phyloP scores from a whole-genome alignment of 495 filamentous ascomycete species.

The Talaromyces stipitatus region DNA sequence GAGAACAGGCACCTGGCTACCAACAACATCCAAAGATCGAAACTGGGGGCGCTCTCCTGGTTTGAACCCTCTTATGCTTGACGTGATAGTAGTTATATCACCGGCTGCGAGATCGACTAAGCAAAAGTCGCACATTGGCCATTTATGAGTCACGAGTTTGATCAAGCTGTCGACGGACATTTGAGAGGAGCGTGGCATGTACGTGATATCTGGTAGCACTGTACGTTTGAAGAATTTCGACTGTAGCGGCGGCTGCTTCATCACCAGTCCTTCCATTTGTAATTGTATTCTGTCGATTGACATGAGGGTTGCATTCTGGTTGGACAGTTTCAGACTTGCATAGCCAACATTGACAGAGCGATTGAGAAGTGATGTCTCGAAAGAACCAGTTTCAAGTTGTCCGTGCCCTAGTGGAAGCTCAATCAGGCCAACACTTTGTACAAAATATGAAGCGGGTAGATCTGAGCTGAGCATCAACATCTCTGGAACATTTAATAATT shows the following conservation, averaged over 20 bases:
- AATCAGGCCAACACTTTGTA: constrained; percentile 4
- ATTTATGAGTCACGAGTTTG: constrained; percentile 15
- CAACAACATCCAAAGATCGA: constrained; percentile 1
- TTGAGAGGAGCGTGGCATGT: neutral
- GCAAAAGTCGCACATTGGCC: constrained; percentile 14
- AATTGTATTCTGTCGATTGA: neutral
- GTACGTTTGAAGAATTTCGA: constrained; percentile 13
- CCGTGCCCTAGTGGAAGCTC: neutral
- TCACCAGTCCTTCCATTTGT: neutral
- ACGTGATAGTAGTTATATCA: neutral
- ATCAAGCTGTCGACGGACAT: constrained; percentile 1
- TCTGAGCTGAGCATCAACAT: constrained; percentile 1
- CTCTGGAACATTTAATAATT: constrained; percentile 5
- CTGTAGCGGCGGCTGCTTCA: constrained; percentile 1
- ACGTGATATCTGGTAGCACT: constrained; percentile 9
- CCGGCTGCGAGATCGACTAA: neutral
- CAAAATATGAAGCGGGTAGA: constrained; percentile 1
- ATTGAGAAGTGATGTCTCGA: neutral
- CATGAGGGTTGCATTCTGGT: neutral
- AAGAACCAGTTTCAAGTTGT: neutral
- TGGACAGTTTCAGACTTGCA: neutral
- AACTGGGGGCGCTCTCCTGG: neutral
- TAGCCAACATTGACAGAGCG: neutral
- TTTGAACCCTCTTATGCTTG: neutral
- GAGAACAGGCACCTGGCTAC: neutral